Percentiles rank a stretch among this genome's conserved stretches.
Evolutionary conservation across 192 early-diverging fungal species (phyloP).

Genomic region (Mortierella hygrophila): DNA sequence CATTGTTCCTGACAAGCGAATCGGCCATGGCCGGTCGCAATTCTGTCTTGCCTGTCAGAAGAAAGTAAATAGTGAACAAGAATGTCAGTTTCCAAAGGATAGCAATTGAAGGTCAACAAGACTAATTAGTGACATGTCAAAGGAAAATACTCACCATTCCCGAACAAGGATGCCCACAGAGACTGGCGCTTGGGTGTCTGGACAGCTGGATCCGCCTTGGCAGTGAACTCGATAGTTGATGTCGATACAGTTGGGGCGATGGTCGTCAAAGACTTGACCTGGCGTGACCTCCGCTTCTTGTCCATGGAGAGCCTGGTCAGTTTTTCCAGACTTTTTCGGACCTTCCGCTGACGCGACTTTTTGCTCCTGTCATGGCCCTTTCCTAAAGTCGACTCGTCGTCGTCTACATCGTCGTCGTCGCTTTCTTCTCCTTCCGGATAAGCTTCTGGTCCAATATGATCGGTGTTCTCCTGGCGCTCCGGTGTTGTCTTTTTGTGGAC

Average conservation of each 20-base stretch:
- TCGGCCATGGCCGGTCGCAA: conserved; percentile 12
- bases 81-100: neutral
- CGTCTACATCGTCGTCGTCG: conserved; percentile 18
- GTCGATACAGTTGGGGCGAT: conserved; percentile 2
- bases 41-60: conserved; percentile 18
- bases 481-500: neutral
- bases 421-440: neutral
- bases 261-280: conserved; percentile 37
- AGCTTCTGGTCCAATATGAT: too few relatives aligned
- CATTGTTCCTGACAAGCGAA: conserved; percentile 31
- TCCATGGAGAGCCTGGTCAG: conserved; percentile 33
- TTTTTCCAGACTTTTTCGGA: conserved; percentile 50
- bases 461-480: neutral
- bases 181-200: conserved; percentile 39
- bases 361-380: conserved; percentile 16
- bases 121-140: neutral
- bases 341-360: conserved; percentile 20
- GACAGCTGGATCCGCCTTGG: neutral
- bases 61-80: neutral
- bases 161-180: conserved; percentile 50
- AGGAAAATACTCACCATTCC: conserved; percentile 23
- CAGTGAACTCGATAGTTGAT: neutral
- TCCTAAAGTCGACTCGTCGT: conserved; percentile 8
- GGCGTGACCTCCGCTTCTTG: conserved; percentile 36
- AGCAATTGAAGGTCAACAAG: neutral